Conservation (phyloP, 495 filamentous ascomycete species). For the Xylaria bambusicola region DNA sequence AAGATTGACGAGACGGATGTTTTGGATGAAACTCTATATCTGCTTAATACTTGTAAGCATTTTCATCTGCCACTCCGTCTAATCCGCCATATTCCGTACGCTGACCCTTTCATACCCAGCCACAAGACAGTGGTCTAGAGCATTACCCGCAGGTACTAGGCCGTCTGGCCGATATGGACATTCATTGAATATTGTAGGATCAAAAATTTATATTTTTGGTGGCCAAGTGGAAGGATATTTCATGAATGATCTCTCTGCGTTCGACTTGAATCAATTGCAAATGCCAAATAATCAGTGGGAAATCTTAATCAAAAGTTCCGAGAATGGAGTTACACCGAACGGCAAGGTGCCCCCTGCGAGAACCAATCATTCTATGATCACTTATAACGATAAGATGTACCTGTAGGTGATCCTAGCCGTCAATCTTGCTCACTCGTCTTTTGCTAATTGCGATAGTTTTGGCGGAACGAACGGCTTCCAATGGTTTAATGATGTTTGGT, state of each 20-base stretch:
- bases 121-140: constrained; percentile 96
- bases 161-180: constrained; percentile 95
- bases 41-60: constrained; percentile 91
- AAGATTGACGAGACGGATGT: constrained; percentile 91
- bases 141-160: constrained; percentile 77
- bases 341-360: constrained; percentile 82
- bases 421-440: neutral
- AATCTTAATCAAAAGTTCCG: constrained; percentile 74
- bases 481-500: constrained; percentile 99
- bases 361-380: constrained; percentile 93
- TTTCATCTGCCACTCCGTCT: no score
- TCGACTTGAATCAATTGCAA: constrained; percentile 92
- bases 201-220: constrained; percentile 95
- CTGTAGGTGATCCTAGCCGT: constrained; percentile 61
- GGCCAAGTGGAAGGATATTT: constrained; percentile 97
- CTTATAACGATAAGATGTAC: constrained; percentile 90
- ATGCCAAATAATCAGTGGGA: constrained; percentile 91
- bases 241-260: constrained; percentile 97
- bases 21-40: constrained; percentile 92
- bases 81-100: neutral
- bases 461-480: constrained; percentile 91
- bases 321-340: constrained; percentile 63
- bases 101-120: constrained; percentile 59
- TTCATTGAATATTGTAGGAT: constrained; percentile 92
- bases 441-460: constrained; percentile 61